Conservation (phyloP, 1,139 yeast species). For the Saccharomyces pastorianus region DNA sequence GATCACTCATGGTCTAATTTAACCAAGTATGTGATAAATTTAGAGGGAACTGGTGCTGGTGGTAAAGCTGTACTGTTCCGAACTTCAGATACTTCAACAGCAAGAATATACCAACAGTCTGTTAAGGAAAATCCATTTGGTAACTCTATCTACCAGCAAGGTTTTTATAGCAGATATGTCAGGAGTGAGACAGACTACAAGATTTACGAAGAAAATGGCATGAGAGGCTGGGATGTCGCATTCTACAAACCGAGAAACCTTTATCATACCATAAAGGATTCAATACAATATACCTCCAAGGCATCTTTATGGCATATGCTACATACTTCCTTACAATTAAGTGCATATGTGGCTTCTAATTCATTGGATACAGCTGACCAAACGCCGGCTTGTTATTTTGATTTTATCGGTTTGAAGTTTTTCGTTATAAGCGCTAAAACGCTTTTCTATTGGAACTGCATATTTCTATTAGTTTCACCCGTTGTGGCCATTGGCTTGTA, state of each 20-base stretch:
- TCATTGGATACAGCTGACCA: slow-evolving; percentile 25
- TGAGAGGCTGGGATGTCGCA: slow-evolving; percentile 78
- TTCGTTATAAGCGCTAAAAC: slow-evolving; percentile 44
- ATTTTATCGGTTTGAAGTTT: slow-evolving; percentile 49
- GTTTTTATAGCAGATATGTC: slow-evolving; percentile 64
- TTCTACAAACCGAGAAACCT: slow-evolving; percentile 69
- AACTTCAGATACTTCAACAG: slow-evolving; percentile 71
- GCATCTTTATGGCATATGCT: slow-evolving; percentile 76
- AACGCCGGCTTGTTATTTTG: slow-evolving; percentile 53
- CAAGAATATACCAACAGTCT: slow-evolving; percentile 45
- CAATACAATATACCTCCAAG: slow-evolving; percentile 53
- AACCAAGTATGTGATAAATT: slow-evolving; percentile 61
- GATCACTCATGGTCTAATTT: slow-evolving; percentile 65
- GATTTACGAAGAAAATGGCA: slow-evolving; percentile 56
- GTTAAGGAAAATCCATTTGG: slow-evolving; percentile 56
- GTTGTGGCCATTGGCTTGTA: slow-evolving; percentile 43
- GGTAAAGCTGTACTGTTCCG: slow-evolving; percentile 80
- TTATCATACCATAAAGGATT: slow-evolving; percentile 74
- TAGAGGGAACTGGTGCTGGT: slow-evolving; percentile 96
- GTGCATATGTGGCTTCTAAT: slow-evolving; percentile 35
- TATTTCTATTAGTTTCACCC: slow-evolving; percentile 49
- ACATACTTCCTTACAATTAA: slow-evolving; percentile 56
- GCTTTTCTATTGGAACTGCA: slow-evolving; percentile 42
- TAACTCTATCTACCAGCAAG: slow-evolving; percentile 71
- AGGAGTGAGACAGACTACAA: slow-evolving; percentile 81